Conservation (phyloP, 2,329 filamentous ascomycete genomes). For the Aphanoascus verrucosus region DNA sequence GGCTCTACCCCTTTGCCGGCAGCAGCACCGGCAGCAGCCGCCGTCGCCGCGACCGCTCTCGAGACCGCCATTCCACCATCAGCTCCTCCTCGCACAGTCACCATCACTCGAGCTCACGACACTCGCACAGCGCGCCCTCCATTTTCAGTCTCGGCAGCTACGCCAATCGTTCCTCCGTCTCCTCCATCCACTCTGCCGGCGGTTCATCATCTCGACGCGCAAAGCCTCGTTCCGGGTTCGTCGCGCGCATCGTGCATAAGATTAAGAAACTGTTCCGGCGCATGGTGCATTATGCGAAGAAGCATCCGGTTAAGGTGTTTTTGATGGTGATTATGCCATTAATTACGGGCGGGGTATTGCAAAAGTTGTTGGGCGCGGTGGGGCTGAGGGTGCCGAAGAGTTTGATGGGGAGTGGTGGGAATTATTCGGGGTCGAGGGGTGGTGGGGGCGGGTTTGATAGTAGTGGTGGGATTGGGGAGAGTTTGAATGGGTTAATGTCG, state of each 20-base stretch:
- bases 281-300: conserved; percentile 68
- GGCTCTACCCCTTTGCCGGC: conserved; percentile 33
- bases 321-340: conserved; percentile 78
- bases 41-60: conserved; percentile 28
- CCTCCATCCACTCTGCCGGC: conserved; percentile 35
- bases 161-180: conserved; percentile 26
- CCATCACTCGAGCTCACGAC: conserved; percentile 24
- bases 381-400: conserved; percentile 63
- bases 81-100: conserved; percentile 21
- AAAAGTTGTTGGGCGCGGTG: conserved; percentile 65
- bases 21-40: conserved; percentile 15
- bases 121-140: conserved; percentile 32
- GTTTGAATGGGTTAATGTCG: conserved; percentile 40
- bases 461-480: conserved; percentile 37
- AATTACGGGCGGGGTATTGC: conserved; percentile 70
- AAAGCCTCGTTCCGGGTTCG: conserved; percentile 63
- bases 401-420: conserved; percentile 36
- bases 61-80: conserved; percentile 22
- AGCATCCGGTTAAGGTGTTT: conserved; percentile 79
- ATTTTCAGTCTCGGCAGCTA: conserved; percentile 36
- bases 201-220: conserved; percentile 67
- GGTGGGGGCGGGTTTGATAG: conserved; percentile 13
- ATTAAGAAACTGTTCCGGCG: conserved; percentile 71
- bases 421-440: conserved; percentile 18
- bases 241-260: conserved; percentile 61